phyloP scores from a whole-genome alignment of 768 basidiomycete species.

The Porphyrellus cyaneotinctus region DNA sequence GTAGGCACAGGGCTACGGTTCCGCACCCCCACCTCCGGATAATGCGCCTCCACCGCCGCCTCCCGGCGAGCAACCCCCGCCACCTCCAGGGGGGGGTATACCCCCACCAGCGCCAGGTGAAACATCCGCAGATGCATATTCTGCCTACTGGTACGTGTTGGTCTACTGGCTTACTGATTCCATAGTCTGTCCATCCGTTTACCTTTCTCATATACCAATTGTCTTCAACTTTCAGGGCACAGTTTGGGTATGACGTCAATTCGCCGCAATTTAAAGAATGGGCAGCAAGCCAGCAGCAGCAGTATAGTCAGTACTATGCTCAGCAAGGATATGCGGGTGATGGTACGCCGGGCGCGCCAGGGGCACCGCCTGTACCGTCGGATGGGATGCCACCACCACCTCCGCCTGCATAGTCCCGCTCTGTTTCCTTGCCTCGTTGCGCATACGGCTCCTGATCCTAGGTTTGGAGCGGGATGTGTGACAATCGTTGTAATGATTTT shows the following conservation, averaged over 20 bases:
- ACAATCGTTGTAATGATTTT: slow-evolving; percentile 20
- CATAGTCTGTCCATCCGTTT: background rate
- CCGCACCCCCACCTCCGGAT: slow-evolving; percentile 36
- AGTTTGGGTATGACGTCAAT: slow-evolving; percentile 84
- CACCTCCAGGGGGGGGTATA: slow-evolving; percentile 43
- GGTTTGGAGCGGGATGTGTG: background rate
- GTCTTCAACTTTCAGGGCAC: slow-evolving; percentile 49
- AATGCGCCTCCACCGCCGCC: slow-evolving; percentile 45
- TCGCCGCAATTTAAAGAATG: slow-evolving; percentile 79
- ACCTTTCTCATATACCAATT: background rate
- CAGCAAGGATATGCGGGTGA: slow-evolving; percentile 46
- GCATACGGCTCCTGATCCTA: background rate
- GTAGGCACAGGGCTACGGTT: slow-evolving; percentile 29
- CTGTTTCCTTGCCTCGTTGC: background rate
- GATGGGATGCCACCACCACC: slow-evolving; percentile 21
- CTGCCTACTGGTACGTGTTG: slow-evolving; percentile 54
- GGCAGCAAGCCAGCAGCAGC: slow-evolving; percentile 61
- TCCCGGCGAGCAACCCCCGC: slow-evolving; percentile 50
- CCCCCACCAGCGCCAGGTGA: slow-evolving; percentile 38
- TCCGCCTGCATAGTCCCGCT: slow-evolving; percentile 22
- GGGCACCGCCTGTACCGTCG: slow-evolving; percentile 26
- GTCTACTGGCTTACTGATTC: background rate
- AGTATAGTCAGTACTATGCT: slow-evolving; percentile 72
- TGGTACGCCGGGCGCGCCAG: background rate
- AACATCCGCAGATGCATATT: slow-evolving; percentile 49